A percentile compares a stretch with the other conserved stretches of the same genome.
phyloP scores from a whole-genome alignment of 1,284 basidiomycete species.

The Thelephora terrestris region DNA sequence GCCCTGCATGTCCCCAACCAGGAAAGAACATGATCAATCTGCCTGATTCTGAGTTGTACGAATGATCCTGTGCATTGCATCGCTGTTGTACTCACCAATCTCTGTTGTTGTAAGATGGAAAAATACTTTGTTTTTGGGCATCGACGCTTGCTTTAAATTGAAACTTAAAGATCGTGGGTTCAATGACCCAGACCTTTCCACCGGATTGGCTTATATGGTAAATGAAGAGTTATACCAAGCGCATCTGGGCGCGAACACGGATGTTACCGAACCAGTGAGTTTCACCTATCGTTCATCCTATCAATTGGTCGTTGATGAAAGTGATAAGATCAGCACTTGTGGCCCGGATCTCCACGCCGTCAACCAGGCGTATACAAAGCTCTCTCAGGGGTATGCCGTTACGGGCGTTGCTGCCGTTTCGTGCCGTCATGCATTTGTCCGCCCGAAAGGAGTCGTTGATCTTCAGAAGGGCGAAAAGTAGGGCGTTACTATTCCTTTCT shows the following conservation, averaged over 20 bases:
- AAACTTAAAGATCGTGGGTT: conserved; percentile 13
- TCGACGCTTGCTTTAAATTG: conserved; percentile 20
- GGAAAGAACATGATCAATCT: too few relatives aligned
- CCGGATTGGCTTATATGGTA: conserved; percentile 18
- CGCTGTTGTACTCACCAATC: too few relatives aligned
- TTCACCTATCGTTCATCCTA: too few relatives aligned
- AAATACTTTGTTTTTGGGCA: conserved; percentile 14
- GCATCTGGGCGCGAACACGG: conserved; percentile 3
- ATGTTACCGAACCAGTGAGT: too few relatives aligned
- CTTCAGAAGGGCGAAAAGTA: conserved; percentile 19
- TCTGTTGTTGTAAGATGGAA: conserved; percentile 12
- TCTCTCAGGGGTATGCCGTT: conserved; percentile 10
- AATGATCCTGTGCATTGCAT: too few relatives aligned
- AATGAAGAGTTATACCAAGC: conserved; percentile 8
- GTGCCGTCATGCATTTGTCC: conserved; percentile 17
- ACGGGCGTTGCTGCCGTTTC: conserved; percentile 15
- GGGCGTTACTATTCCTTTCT: neutral
- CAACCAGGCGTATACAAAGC: conserved; percentile 10
- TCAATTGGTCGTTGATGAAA: neutral
- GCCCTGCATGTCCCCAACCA: too few relatives aligned
- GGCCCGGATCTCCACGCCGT: conserved; percentile 10
- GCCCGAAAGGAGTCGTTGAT: conserved; percentile 16
- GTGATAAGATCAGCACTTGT: conserved; percentile 12
- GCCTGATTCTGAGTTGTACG: too few relatives aligned
- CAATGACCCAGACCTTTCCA: conserved; percentile 11